A percentile compares a stretch with the other conserved stretches of the same genome.
Evolutionary conservation across 2,329 filamentous ascomycete genomes (phyloP).

Genomic region (Aspergillus piperis): DNA sequence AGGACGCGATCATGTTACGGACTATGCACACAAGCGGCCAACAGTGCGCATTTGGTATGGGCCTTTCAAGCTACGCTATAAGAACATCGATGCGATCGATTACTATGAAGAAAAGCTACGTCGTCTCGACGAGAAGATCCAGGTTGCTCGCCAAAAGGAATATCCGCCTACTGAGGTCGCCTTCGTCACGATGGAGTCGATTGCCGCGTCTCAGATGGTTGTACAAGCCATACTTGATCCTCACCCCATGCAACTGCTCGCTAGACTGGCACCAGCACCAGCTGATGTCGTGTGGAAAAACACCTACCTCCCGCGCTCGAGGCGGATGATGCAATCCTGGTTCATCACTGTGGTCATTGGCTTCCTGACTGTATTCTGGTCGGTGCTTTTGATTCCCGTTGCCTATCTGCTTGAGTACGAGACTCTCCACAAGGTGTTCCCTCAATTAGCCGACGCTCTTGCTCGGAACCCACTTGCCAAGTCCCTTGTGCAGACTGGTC

Average conservation of each 20-base stretch:
- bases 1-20: constrained; percentile 45
- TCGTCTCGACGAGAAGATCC: constrained; percentile 73
- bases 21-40: constrained; percentile 58
- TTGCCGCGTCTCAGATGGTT: constrained; percentile 89
- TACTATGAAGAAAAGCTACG: constrained; percentile 88
- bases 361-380: constrained; percentile 83
- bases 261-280: constrained; percentile 82
- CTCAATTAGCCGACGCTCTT: constrained; percentile 68
- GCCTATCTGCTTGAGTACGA: constrained; percentile 79
- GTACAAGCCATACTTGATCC: constrained; percentile 93
- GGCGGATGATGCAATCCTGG: constrained; percentile 78
- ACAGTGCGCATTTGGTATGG: constrained; percentile 77
- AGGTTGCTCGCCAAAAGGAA: constrained; percentile 68
- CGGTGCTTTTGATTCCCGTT: constrained; percentile 75
- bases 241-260: constrained; percentile 79
- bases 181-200: constrained; percentile 97
- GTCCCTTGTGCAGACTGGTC: constrained; percentile 79
- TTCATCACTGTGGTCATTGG: constrained; percentile 79
- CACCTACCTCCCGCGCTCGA: constrained; percentile 76
- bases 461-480: constrained; percentile 67
- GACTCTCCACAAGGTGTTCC: constrained; percentile 72
- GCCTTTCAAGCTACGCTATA: constrained; percentile 68
- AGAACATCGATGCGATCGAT: constrained; percentile 84
- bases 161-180: constrained; percentile 80
- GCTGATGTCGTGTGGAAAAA: constrained; percentile 95